A percentile compares a stretch with the other conserved stretches of the same genome.
Evolutionary conservation across 2,329 filamentous ascomycete species (phyloP).

Genomic region (Aureobasidium sp.): DNA sequence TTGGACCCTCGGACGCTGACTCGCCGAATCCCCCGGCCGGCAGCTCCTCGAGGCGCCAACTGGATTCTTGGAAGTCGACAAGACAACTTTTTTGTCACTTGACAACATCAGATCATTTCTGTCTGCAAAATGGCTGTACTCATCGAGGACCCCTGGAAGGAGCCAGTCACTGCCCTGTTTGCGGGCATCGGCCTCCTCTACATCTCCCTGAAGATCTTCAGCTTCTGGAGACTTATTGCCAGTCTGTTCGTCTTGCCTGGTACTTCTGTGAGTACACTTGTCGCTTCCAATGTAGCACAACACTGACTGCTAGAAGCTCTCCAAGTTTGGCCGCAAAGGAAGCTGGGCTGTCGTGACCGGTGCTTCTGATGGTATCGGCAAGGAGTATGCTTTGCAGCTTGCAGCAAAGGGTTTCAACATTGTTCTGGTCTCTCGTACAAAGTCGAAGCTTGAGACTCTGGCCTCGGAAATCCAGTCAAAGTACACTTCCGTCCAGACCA

Average conservation of each 20-base stretch:
- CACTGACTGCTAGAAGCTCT: conserved; percentile 50
- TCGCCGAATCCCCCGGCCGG: neutral
- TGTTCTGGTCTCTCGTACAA: conserved; percentile 89
- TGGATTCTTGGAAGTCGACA: neutral
- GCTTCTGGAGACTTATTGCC: conserved; percentile 38
- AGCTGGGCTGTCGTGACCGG: conserved; percentile 93
- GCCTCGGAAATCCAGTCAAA: conserved; percentile 65
- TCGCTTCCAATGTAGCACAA: neutral
- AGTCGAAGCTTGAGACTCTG: conserved; percentile 75
- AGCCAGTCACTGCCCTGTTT: conserved; percentile 25
- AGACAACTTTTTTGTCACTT: neutral
- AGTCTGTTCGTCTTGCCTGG: conserved; percentile 43
- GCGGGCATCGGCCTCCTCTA: conserved; percentile 31
- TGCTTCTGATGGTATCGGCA: conserved; percentile 91
- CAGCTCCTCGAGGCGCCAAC: neutral
- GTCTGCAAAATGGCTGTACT: neutral
- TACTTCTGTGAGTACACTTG: conserved; percentile 30
- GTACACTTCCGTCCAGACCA: conserved; percentile 60
- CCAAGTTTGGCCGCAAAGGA: conserved; percentile 81
- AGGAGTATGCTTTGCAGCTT: conserved; percentile 88
- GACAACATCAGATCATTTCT: neutral
- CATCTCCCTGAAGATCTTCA: conserved; percentile 33
- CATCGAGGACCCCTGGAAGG: conserved; percentile 22
- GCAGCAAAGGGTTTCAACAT: conserved; percentile 90
- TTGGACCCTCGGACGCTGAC: conserved; percentile 5